Percentiles rank a stretch among this genome's conserved stretches.
Evolutionary conservation across 2,329 filamentous ascomycete genomes (phyloP).

Genomic region (Curvularia verruculosa): DNA sequence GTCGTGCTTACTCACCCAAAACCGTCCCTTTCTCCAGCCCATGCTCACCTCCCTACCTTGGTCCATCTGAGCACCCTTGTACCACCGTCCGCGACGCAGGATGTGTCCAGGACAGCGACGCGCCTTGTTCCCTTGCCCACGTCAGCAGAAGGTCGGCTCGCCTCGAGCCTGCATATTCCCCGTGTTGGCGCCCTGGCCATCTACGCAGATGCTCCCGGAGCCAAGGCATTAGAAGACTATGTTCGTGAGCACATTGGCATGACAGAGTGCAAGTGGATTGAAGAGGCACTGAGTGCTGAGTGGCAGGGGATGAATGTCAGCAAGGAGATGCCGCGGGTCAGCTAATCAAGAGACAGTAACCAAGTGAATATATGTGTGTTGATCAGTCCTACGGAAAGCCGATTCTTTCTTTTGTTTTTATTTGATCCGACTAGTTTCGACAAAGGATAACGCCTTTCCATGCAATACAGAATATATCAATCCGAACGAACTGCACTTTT

Average conservation of each 20-base stretch:
- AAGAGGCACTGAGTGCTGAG: constrained; percentile 50
- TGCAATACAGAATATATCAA: constrained; percentile 18
- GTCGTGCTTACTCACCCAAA: constrained; percentile 43
- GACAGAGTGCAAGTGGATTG: constrained; percentile 64
- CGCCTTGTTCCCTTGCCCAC: constrained; percentile 69
- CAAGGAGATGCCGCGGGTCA: constrained; percentile 4
- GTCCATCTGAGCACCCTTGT: constrained; percentile 33
- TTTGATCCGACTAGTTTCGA: background rate
- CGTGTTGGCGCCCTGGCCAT: constrained; percentile 70
- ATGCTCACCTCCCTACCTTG: constrained; percentile 45
- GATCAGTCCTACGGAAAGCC: background rate
- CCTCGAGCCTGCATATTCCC: constrained; percentile 64
- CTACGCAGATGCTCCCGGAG: constrained; percentile 61
- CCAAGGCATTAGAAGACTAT: constrained; percentile 63
- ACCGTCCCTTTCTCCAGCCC: constrained; percentile 40
- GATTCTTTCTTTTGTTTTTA: background rate
- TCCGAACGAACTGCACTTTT: constrained; percentile 5
- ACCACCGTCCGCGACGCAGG: background rate
- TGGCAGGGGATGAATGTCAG: constrained; percentile 54
- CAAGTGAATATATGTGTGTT: background rate
- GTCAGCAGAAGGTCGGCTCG: constrained; percentile 63
- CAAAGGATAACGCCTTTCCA: constrained; percentile 30
- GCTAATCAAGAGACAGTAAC: background rate
- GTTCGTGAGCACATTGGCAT: constrained; percentile 59
- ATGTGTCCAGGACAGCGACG: constrained; percentile 46